phyloP scores from a whole-genome alignment of 257 asterid species.

The Nicotiana undulata region DNA sequence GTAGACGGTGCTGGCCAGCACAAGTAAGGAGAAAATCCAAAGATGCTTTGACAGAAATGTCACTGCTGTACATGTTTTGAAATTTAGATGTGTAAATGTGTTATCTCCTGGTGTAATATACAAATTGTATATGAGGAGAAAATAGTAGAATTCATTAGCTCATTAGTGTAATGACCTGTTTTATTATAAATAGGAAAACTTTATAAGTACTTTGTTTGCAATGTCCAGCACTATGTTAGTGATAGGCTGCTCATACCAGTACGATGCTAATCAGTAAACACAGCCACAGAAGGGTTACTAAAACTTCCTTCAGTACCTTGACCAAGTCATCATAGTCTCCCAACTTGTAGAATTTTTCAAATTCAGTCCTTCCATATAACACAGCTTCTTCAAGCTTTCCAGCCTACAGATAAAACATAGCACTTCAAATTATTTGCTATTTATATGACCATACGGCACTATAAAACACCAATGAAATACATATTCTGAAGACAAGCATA shows the following conservation, averaged over 20 bases:
- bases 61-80: not conserved
- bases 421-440: not conserved
- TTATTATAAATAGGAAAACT: not conserved
- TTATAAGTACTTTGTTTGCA: not conserved
- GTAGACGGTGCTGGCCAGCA: not conserved
- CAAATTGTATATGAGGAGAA: not conserved
- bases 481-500: not conserved
- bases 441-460: not conserved
- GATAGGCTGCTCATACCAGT: not conserved
- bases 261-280: not conserved
- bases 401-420: slow-evolving; percentile 27
- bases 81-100: not conserved
- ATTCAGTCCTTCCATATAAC: slow-evolving; percentile 55
- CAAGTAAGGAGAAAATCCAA: not conserved
- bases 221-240: not conserved
- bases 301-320: slow-evolving; percentile 38
- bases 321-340: slow-evolving; percentile 55
- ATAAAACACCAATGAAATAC: not conserved
- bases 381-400: slow-evolving; percentile 73
- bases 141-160: not conserved
- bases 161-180: not conserved
- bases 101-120: not conserved
- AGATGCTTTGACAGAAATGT: not conserved
- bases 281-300: not conserved
- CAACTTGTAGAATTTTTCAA: slow-evolving; percentile 51